phyloP scores from a whole-genome alignment of 176 grass and related monocot species.

The Carex scoparia region DNA sequence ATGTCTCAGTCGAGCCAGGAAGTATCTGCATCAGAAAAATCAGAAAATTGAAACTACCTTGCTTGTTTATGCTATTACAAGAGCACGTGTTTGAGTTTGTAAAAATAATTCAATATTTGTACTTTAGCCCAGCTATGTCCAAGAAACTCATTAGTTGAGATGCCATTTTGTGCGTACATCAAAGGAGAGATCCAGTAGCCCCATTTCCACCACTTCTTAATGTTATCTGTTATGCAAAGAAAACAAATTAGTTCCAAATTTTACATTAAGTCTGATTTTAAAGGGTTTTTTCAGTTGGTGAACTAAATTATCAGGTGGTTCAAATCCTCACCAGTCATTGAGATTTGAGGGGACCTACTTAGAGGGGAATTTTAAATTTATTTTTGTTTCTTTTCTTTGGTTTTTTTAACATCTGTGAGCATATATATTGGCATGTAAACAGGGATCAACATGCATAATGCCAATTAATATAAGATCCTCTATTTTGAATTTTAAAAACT shows the following conservation, averaged over 20 bases:
- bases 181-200: constrained; percentile 83
- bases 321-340: not conserved
- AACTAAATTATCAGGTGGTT: not conserved
- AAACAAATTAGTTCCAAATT: not conserved
- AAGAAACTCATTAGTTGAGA: constrained; percentile 72
- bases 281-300: not conserved
- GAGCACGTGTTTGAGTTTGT: not conserved
- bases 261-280: not conserved
- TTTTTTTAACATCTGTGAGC: not conserved
- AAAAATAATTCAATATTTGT: constrained; percentile 19
- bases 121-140: constrained; percentile 60
- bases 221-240: constrained; percentile 43
- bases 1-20: constrained; percentile 26
- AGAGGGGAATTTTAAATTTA: not conserved
- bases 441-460: constrained; percentile 10
- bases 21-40: constrained; percentile 30
- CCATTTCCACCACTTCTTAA: constrained; percentile 94
- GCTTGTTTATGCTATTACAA: not conserved
- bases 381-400: not conserved
- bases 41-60: constrained; percentile 19
- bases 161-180: constrained; percentile 69
- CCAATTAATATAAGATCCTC: not conserved
- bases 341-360: not conserved
- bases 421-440: not conserved
- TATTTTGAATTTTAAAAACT: not conserved